Conservation (phyloP, 2,329 filamentous ascomycete species). For the Annulohypoxylon truncatum region DNA sequence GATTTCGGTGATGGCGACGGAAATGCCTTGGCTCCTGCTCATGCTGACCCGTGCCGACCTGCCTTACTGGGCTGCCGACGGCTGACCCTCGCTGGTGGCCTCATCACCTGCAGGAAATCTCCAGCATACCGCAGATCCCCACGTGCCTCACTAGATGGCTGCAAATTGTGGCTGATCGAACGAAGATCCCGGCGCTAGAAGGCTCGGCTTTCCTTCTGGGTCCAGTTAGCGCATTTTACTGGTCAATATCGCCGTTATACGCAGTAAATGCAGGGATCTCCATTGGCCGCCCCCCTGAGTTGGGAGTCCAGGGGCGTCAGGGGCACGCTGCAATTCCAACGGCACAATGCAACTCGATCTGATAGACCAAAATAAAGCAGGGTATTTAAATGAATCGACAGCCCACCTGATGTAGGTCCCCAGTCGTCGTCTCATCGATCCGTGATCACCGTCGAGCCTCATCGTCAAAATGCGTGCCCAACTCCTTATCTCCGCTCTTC, state of each 20-base stretch:
- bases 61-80: conserved; percentile 19
- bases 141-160: conserved; percentile 35
- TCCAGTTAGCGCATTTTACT: conserved; percentile 22
- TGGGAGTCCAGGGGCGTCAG: conserved; percentile 14
- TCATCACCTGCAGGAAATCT: conserved; percentile 28
- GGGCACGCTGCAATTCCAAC: conserved; percentile 14
- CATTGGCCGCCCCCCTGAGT: conserved; percentile 21
- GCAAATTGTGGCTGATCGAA: conserved; percentile 21
- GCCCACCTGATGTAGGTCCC: conserved; percentile 11
- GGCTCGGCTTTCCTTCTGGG: conserved; percentile 17
- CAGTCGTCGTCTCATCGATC: background rate
- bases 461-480: conserved; percentile 38
- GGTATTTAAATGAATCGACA: conserved; percentile 17
- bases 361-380: background rate
- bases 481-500: conserved; percentile 27
- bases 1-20: conserved; percentile 29
- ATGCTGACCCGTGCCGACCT: conserved; percentile 16
- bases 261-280: conserved; percentile 21
- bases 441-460: conserved; percentile 5
- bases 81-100: conserved; percentile 1
- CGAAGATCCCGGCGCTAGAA: conserved; percentile 18
- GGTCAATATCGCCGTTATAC: conserved; percentile 14
- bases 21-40: conserved; percentile 19
- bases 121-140: conserved; percentile 14
- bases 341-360: conserved; percentile 13